These are phyloP conservation scores for Pleurotus eryngii DNA, from an alignment of 768 basidiomycete species.

Conservation along the genomic window DNA sequence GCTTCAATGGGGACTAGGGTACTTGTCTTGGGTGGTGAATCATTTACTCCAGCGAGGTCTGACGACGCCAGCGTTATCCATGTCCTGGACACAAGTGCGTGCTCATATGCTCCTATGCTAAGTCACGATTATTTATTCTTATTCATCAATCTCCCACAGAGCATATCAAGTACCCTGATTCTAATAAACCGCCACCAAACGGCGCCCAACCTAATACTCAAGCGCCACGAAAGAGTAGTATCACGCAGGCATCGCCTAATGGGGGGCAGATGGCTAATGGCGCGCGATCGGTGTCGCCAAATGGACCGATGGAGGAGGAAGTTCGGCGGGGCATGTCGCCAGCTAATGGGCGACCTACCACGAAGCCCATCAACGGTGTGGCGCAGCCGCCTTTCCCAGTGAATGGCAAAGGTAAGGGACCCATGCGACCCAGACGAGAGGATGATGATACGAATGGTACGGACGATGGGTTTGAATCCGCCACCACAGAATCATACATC, in stretches of 20 bases:
- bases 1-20: slow-evolving; percentile 85
- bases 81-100: slow-evolving; percentile 91
- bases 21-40: slow-evolving; percentile 94
- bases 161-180: slow-evolving; percentile 89
- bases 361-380: slow-evolving; percentile 44
- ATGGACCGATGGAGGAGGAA: slow-evolving; percentile 52
- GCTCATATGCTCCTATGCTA: not conserved
- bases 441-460: slow-evolving; percentile 38
- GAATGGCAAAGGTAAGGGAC: slow-evolving; percentile 47
- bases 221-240: slow-evolving; percentile 20
- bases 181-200: slow-evolving; percentile 23
- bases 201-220: not conserved
- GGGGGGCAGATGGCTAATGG: slow-evolving; percentile 27
- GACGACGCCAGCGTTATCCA: slow-evolving; percentile 86
- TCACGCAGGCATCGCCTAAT: slow-evolving; percentile 23
- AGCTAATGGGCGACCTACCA: slow-evolving; percentile 36
- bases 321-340: slow-evolving; percentile 69
- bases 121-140: not conserved
- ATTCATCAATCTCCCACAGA: slow-evolving; percentile 15
- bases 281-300: slow-evolving; percentile 68
- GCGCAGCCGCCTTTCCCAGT: slow-evolving; percentile 29
- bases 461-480: slow-evolving; percentile 59
- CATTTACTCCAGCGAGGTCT: slow-evolving; percentile 63
- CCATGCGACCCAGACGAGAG: slow-evolving; percentile 46
- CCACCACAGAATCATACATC: slow-evolving; percentile 40